Percentiles rank a stretch among this genome's conserved stretches.
These are phyloP conservation scores for Populus trichocarpa DNA, from an alignment of 441 rosid species.

Conservation along the genomic window DNA sequence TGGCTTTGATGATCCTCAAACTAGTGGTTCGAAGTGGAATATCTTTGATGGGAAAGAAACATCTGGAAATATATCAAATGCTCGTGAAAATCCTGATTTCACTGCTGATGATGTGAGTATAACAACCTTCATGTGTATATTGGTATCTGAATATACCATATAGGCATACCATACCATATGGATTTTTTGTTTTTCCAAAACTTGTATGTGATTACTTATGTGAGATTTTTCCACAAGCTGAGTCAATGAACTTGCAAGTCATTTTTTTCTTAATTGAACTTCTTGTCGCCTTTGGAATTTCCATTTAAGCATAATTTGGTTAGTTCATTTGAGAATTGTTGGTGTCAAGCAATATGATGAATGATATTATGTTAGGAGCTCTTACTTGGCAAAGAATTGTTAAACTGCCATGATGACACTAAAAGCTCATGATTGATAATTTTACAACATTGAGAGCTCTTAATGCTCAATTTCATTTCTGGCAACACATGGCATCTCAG, in stretches of 20 bases:
- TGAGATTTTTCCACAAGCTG: background rate
- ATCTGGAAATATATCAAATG: constrained; percentile 56
- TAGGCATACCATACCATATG: background rate
- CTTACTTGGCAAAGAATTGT: background rate
- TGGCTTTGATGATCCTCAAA: constrained; percentile 65
- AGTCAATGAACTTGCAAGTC: background rate
- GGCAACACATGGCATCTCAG: background rate
- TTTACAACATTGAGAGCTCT: background rate
- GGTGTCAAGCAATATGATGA: background rate
- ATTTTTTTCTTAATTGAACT: background rate
- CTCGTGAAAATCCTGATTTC: constrained; percentile 50
- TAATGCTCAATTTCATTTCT: background rate
- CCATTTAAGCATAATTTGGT: background rate
- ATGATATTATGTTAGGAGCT: background rate
- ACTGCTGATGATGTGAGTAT: constrained; percentile 67
- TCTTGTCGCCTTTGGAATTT: background rate
- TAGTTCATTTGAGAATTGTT: constrained; percentile 2
- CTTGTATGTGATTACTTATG: background rate
- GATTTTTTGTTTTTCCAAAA: background rate
- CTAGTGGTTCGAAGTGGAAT: constrained; percentile 60
- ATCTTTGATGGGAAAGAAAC: constrained; percentile 57
- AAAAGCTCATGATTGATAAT: background rate
- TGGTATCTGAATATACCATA: background rate
- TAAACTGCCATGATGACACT: background rate
- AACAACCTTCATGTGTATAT: constrained; percentile 12